Evolutionary conservation across 352 stramenopile genomes (phyloP), one percentile per base, ranked within the genome.

Genomic region (Phytophthora chlamydospora): DNA sequence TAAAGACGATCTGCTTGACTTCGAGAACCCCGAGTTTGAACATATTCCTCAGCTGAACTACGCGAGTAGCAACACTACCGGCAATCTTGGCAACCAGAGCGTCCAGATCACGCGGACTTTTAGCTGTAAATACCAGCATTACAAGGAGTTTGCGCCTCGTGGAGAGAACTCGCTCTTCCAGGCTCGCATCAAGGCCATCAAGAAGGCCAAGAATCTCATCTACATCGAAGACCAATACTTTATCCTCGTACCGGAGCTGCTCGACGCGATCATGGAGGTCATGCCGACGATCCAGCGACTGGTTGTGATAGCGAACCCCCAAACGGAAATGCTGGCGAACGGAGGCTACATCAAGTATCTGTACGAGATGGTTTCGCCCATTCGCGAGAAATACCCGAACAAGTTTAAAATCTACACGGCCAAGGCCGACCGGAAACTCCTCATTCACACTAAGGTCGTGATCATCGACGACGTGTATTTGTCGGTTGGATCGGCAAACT

Each of bases 401-500:
- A 69, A 69, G n/a, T 69, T 69, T n/a, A 45, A 53, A 21, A 57
- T 85, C 7, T 84, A 79, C 62, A 61, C 65, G 5, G 60, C 57
- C 27, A 78, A 83, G 36, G n/a, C 53, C 13, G 43, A 53, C 8
- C 56, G 61, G 14, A 43, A 68, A 19, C 47, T 87, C 6, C 79
- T 84, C 63, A 66, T 87, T 24, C 75, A 87, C 51, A 84, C 68
- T 12, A 87, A 87, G 56, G 49, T 74, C 7, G 54, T 88, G 46
- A 59, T 86, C 48, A 66, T 85, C 27, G 80, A 90, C 53, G 80
- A 88, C 44, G 80, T 90, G 24, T 88, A 79, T 46, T 45, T 90
- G 2, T 84, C 74, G 2, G 56, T 85, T 27, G 71, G 78, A 4
- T 90, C 80, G 1, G 66, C 64, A 11, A 90, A 90, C 63, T 90